Evolutionary conservation across 2,329 filamentous ascomycete species (phyloP), one percentile per base, ranked within the genome.

Genomic region (Colletotrichum agaves): DNA sequence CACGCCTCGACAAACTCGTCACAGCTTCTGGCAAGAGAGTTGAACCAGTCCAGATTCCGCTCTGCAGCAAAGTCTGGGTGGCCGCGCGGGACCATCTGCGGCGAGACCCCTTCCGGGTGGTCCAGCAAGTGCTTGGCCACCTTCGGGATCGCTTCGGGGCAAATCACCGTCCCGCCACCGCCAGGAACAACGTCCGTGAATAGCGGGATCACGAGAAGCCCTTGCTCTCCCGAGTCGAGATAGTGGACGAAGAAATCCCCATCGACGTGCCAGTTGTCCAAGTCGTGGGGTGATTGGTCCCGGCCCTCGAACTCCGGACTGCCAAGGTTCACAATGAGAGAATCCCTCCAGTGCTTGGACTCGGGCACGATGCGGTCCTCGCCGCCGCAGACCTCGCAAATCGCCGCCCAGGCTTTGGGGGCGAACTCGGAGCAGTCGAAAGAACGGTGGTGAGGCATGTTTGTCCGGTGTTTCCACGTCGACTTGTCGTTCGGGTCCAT

Each of bases 221-320:
- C 90, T 75, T 93, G 90, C 78, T 93, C 90, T 0, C 87, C 87
- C 19, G 86, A 90, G 74, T 92, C 90, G 39, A 93, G 84, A 71
- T 89, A 93, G 78, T 92, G 90, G 5, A 90, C 83, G 75, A 92
- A 92, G 76, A 91, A 92, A 71, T 92, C 90, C 8, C 90, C 90
- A 76, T 92, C 90, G 17, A 91, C 88, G 76, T 92, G 90, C 90
- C 90, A 92, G 21, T 81, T 81, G 7, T 80, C 73, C 21, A 91
- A 78, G 0, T 87, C 82, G 57, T 83, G 80, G 0, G 88, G 88
- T 39, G 81, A 77, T 3, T 84, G 76, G 8, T 82, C 80, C 56
- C 80, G 81, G 5, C 84, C 83, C 67, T 87, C 84, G 53, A 79
- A 79, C 57, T 85, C 83, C 0, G 82, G 74, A 2, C 83, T 87